Base-by-base conservation (phyloP, 345 rosid species). In the Jatropha curcas region DNA sequence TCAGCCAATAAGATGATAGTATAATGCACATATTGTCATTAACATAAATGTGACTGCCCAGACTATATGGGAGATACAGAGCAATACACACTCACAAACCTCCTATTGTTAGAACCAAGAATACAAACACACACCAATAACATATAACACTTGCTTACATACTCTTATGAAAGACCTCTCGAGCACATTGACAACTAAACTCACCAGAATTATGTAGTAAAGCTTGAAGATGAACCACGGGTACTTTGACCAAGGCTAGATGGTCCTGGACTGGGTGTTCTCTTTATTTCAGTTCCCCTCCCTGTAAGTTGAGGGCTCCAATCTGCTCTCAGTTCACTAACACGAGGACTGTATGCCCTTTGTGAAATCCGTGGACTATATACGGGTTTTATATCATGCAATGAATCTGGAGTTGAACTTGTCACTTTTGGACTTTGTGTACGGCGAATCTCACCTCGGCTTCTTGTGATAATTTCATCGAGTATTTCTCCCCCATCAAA, bases 371-470 rank as follows among this genome's bases (percentile, higher is more conserved):
- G 60, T n/a, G 90, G 90, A 79, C 88, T 86, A 62, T 48, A 68
- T 61, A 78, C 61, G 24, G 85, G 55, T 74, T 81, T 85, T 50
- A 76, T 75, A 63, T 79, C 84, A n/a, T 77, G 80, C 0, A 51
- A 55, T 19, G 89, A 76, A 74, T 73, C 41, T 13, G 85, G 81
- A 25, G 84, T 74, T 20, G 85, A 56, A 52, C 98, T 92, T 41
- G 81, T 80, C 4, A 81, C 73, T 81, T 89, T 94, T 4, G 83
- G 77, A 78, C 96, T 94, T 75, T 82, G 87, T 41, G 81, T 52
- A 39, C 84, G 87, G 70, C 94, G 84, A 68, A 94, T 82, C 88
- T 92, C 97, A 45, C 97, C 97, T 55, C 97, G 81, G 84, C 97
- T 87, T 80, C 98, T 82, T 0, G 93, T 94, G 28, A 94, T 83